Percentiles rank a stretch among this genome's conserved stretches.
phyloP scores from a whole-genome alignment of 805 yeast species.

The Cyberlindnera galapagoensis region DNA sequence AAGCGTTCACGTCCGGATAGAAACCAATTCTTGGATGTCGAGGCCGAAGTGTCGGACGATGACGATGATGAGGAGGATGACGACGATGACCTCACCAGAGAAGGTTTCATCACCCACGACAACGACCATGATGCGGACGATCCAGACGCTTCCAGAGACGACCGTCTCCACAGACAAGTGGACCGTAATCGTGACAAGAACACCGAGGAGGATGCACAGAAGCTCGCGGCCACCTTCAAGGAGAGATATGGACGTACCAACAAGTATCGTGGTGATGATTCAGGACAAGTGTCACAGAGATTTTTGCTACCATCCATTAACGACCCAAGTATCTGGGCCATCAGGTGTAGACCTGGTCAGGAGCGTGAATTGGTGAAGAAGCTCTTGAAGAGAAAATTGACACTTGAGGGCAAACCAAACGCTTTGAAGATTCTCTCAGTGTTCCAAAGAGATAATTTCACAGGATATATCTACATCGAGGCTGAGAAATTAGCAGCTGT shows the following conservation, averaged over 20 bases:
- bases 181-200: slow-evolving; percentile 82
- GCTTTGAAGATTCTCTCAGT: slow-evolving; percentile 84
- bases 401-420: slow-evolving; percentile 63
- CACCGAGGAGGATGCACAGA: slow-evolving; percentile 92
- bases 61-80: slow-evolving; percentile 97
- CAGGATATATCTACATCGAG: slow-evolving; percentile 89
- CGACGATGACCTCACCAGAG: slow-evolving; percentile 79
- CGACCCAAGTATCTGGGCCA: slow-evolving; percentile 95
- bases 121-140: slow-evolving; percentile 52
- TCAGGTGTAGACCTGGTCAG: slow-evolving; percentile 86
- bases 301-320: slow-evolving; percentile 90
- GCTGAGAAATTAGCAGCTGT: slow-evolving; percentile 93
- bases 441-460: slow-evolving; percentile 89
- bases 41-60: slow-evolving; percentile 97
- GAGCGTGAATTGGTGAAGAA: slow-evolving; percentile 88
- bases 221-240: slow-evolving; percentile 84
- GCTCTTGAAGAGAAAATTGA: slow-evolving; percentile 75
- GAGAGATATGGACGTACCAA: slow-evolving; percentile 87
- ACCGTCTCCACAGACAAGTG: slow-evolving; percentile 83
- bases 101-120: slow-evolving; percentile 76
- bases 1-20: slow-evolving; percentile 43
- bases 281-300: slow-evolving; percentile 87
- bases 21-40: slow-evolving; percentile 89
- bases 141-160: slow-evolving; percentile 46
- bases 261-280: slow-evolving; percentile 74